A percentile compares a stretch with the other conserved stretches of the same genome.
Evolutionary conservation across 2,329 filamentous ascomycete species (phyloP).

Genomic region (Xylariaceae sp.): DNA sequence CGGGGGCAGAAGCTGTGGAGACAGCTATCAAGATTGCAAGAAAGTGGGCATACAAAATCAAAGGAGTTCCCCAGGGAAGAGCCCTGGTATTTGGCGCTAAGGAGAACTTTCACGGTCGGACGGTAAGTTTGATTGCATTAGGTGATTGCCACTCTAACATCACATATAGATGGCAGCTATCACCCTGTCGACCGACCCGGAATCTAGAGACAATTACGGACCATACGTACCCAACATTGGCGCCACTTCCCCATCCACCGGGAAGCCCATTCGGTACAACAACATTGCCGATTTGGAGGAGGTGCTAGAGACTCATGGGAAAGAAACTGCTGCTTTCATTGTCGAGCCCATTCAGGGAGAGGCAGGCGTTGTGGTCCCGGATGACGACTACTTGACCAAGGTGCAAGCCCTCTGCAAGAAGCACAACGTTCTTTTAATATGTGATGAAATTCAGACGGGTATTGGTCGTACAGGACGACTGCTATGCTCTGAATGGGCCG

Average conservation of each 20-base stretch:
- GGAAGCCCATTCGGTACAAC: conserved; percentile 82
- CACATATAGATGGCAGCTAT: conserved; percentile 79
- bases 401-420: conserved; percentile 87
- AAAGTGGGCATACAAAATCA: conserved; percentile 98
- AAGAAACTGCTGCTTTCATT: conserved; percentile 87
- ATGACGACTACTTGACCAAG: conserved; percentile 81
- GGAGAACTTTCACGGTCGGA: conserved; percentile 96
- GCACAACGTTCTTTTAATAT: conserved; percentile 94
- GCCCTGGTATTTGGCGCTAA: conserved; percentile 81
- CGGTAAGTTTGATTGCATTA: conserved; percentile 58
- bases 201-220: conserved; percentile 95
- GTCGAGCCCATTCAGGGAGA: conserved; percentile 98
- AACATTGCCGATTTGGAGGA: conserved; percentile 79
- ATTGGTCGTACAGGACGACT: conserved; percentile 94
- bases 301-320: conserved; percentile 77
- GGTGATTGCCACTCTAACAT: conserved; percentile 15
- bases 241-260: conserved; percentile 73
- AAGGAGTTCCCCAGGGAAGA: conserved; percentile 82
- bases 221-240: conserved; percentile 92
- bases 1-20: conserved; percentile 93
- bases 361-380: conserved; percentile 93
- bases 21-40: conserved; percentile 94
- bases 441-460: conserved; percentile 97
- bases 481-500: conserved; percentile 92
- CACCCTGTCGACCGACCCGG: conserved; percentile 91